phyloP scores from a whole-genome alignment of 1,139 yeast species.

The Hansenula lynferdii region DNA sequence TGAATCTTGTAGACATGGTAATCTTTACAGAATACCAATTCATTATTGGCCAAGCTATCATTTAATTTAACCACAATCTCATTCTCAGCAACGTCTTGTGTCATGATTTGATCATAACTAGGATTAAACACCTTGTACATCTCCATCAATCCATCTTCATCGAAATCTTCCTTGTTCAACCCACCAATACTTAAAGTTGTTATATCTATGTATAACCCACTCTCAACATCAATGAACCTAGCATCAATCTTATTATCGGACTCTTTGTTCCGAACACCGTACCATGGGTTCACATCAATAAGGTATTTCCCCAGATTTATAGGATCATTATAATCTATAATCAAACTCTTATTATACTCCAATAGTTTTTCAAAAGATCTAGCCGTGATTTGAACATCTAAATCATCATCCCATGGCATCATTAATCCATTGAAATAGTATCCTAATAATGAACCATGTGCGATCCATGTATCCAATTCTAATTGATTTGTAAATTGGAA shows the following conservation, averaged over 20 bases:
- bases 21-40: slow-evolving; percentile 44
- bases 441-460: slow-evolving; percentile 55
- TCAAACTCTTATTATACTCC: slow-evolving; percentile 40
- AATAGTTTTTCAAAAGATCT: slow-evolving; percentile 33
- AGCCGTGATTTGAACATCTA: slow-evolving; percentile 52
- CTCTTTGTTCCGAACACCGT: slow-evolving; percentile 29
- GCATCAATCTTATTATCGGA: slow-evolving; percentile 55
- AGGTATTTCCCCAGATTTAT: slow-evolving; percentile 40
- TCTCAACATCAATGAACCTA: slow-evolving; percentile 47
- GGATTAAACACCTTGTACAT: slow-evolving; percentile 33
- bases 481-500: slow-evolving; percentile 39
- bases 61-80: background rate
- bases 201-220: slow-evolving; percentile 57
- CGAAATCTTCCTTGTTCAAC: slow-evolving; percentile 14
- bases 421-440: slow-evolving; percentile 59
- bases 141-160: slow-evolving; percentile 26
- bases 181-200: slow-evolving; percentile 31
- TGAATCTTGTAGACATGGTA: slow-evolving; percentile 41
- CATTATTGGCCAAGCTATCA: slow-evolving; percentile 12
- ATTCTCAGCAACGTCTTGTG: slow-evolving; percentile 21
- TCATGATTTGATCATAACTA: slow-evolving; percentile 25
- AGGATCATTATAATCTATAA: slow-evolving; percentile 42
- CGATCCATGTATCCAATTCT: slow-evolving; percentile 49
- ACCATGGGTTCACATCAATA: slow-evolving; percentile 43
- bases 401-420: slow-evolving; percentile 61